phyloP scores from a whole-genome alignment of 257 asterid species.

The Penstemon newberryi region DNA sequence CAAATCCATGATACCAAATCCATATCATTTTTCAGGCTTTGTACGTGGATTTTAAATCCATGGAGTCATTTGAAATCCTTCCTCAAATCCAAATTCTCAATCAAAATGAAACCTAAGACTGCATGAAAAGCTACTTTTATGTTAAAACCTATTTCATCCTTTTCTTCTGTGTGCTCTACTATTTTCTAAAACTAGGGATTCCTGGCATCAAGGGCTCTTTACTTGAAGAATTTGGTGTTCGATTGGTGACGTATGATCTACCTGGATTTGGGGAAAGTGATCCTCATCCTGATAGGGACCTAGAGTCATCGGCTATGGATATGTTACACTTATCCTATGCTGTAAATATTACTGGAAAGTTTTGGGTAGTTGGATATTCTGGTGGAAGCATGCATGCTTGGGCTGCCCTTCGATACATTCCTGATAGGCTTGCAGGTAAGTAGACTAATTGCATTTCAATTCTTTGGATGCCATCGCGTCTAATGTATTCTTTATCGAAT shows the following conservation, averaged over 20 bases:
- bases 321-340: slow-evolving; percentile 80
- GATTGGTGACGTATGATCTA: slow-evolving; percentile 78
- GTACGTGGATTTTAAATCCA: too few relatives aligned
- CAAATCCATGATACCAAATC: too few relatives aligned
- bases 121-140: too few relatives aligned
- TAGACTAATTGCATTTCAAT: slow-evolving; percentile 13
- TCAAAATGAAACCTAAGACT: too few relatives aligned
- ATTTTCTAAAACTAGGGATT: slow-evolving; percentile 53
- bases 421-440: slow-evolving; percentile 85
- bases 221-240: slow-evolving; percentile 80
- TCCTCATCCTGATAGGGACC: slow-evolving; percentile 81
- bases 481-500: slow-evolving; percentile 15
- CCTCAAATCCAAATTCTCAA: too few relatives aligned
- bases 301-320: slow-evolving; percentile 92
- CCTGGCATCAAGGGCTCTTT: slow-evolving; percentile 71
- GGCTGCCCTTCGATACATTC: slow-evolving; percentile 94
- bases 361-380: slow-evolving; percentile 85
- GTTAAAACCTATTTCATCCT: not conserved
- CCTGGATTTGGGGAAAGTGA: slow-evolving; percentile 99
- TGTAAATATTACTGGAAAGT: slow-evolving; percentile 69
- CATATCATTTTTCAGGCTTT: too few relatives aligned
- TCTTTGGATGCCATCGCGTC: not conserved
- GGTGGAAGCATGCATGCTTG: slow-evolving; percentile 85
- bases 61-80: too few relatives aligned
- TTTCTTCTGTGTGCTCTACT: not conserved